A percentile compares a stretch with the other conserved stretches of the same genome.
These are phyloP conservation scores for Colletotrichum endophyticum DNA, from an alignment of 2,329 filamentous ascomycete species.

Conservation along the genomic window DNA sequence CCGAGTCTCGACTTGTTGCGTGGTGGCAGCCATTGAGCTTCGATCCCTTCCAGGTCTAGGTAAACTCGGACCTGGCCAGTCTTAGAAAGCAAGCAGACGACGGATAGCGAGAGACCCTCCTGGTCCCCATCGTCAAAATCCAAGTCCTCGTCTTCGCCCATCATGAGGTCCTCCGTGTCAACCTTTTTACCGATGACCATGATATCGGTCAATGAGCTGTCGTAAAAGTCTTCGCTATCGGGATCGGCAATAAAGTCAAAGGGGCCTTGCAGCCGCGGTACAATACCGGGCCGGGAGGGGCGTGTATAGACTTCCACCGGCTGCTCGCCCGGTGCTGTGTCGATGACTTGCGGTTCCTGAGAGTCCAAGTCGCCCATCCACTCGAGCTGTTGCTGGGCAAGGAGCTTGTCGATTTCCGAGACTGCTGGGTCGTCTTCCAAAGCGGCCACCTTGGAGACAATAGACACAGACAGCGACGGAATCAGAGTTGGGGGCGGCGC, in stretches of 20 bases:
- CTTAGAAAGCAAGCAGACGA: slow-evolving; percentile 65
- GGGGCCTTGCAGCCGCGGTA: slow-evolving; percentile 67
- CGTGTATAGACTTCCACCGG: slow-evolving; percentile 61
- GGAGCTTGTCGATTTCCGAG: slow-evolving; percentile 56
- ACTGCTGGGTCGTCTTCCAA: slow-evolving; percentile 64
- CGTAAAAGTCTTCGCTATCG: slow-evolving; percentile 61
- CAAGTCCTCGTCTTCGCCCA: slow-evolving; percentile 67
- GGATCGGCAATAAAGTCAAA: slow-evolving; percentile 62
- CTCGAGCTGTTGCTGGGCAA: slow-evolving; percentile 68
- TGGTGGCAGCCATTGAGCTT: slow-evolving; percentile 70
- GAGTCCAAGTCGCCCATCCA: slow-evolving; percentile 72
- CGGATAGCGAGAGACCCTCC: slow-evolving; percentile 64
- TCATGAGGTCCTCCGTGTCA: slow-evolving; percentile 64
- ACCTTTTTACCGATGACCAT: slow-evolving; percentile 67
- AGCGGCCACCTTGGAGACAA: slow-evolving; percentile 74
- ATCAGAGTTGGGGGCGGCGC: slow-evolving; percentile 77
- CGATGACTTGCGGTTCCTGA: slow-evolving; percentile 64
- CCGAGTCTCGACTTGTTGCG: slow-evolving; percentile 54
- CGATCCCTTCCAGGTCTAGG: slow-evolving; percentile 64
- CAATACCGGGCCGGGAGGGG: slow-evolving; percentile 60
- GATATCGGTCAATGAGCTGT: slow-evolving; percentile 65
- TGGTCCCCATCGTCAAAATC: slow-evolving; percentile 61
- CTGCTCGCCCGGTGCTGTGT: slow-evolving; percentile 53
- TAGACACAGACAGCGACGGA: slow-evolving; percentile 81
- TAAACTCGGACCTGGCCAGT: slow-evolving; percentile 67